These are phyloP conservation scores for Taphrina sp. DNA, from an alignment of 1,139 yeast species.

Conservation along the genomic window DNA sequence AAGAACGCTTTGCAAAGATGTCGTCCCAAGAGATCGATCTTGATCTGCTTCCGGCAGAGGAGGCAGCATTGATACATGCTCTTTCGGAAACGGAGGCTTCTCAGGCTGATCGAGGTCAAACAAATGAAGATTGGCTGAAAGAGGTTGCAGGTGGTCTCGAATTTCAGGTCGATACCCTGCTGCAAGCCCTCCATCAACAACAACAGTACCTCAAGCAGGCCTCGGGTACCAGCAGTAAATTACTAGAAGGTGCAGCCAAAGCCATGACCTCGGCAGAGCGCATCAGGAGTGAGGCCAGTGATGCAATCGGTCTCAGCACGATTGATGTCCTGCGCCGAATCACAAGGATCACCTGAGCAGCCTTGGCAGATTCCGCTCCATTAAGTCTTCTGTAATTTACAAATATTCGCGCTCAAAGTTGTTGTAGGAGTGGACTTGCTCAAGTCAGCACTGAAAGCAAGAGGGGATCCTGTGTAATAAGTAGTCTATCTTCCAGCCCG, in stretches of 20 bases:
- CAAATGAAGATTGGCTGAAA: conserved; percentile 28
- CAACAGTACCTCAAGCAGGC: conserved; percentile 32
- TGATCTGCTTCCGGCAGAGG: conserved; percentile 35
- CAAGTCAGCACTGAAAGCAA: too few relatives aligned
- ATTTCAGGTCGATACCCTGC: conserved; percentile 34
- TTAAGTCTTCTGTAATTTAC: too few relatives aligned
- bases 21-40: conserved; percentile 16
- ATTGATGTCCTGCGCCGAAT: conserved; percentile 34
- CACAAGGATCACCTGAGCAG: too few relatives aligned
- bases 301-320: conserved; percentile 34
- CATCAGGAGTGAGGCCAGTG: conserved; percentile 33
- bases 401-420: too few relatives aligned
- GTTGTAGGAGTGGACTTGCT: too few relatives aligned
- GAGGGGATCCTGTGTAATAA: too few relatives aligned
- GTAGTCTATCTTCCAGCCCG: too few relatives aligned
- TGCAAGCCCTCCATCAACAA: conserved; percentile 35
- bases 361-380: too few relatives aligned
- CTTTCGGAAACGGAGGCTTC: conserved; percentile 6
- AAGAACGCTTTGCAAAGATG: conserved; percentile 17
- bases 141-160: conserved; percentile 34
- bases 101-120: background rate
- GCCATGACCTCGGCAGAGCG: conserved; percentile 28
- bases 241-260: conserved; percentile 34
- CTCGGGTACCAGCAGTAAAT: conserved; percentile 33
- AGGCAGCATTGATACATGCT: conserved; percentile 35